These are phyloP conservation scores for Rhodotorula kratochvilovae DNA, from an alignment of 768 basidiomycete species.

Conservation along the genomic window DNA sequence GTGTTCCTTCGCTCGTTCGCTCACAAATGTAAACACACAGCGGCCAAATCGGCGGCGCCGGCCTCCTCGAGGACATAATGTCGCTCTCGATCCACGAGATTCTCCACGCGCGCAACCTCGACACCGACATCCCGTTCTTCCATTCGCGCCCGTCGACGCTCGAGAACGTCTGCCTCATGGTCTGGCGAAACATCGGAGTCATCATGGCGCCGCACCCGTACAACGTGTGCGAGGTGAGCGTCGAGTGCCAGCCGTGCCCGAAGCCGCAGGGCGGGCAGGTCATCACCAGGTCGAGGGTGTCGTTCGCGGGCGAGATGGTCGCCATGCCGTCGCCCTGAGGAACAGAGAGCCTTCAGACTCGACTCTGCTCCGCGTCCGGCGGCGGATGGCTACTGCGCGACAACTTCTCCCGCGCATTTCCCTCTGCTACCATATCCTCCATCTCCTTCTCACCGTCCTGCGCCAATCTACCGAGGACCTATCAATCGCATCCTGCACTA, in stretches of 20 bases:
- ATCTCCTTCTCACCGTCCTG: no score
- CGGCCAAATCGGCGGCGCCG: slow-evolving; percentile 6
- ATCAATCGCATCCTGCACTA: background rate
- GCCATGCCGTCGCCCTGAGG: background rate
- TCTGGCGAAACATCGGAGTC: slow-evolving; percentile 26
- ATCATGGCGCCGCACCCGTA: slow-evolving; percentile 13
- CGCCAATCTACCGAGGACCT: no score
- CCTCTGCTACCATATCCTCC: no score
- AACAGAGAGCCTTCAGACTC: background rate
- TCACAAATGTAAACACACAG: background rate
- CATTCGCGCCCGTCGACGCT: slow-evolving; percentile 25
- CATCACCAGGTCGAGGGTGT: background rate
- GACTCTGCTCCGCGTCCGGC: no score
- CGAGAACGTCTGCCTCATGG: slow-evolving; percentile 35
- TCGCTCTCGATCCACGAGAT: slow-evolving; percentile 18
- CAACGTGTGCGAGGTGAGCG: slow-evolving; percentile 12
- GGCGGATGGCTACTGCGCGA: no score
- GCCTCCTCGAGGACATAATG: slow-evolving; percentile 14
- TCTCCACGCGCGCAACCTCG: slow-evolving; percentile 25
- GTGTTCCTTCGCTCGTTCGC: background rate
- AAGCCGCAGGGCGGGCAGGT: no score
- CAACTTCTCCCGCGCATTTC: no score
- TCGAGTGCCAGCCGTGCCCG: slow-evolving; percentile 15
- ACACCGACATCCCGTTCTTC: slow-evolving; percentile 32
- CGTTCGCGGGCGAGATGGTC: slow-evolving; percentile 3